These are phyloP conservation scores for Heterobasidion irregulare DNA, from an alignment of 1,284 basidiomycete genomes.

Conservation along the genomic window DNA sequence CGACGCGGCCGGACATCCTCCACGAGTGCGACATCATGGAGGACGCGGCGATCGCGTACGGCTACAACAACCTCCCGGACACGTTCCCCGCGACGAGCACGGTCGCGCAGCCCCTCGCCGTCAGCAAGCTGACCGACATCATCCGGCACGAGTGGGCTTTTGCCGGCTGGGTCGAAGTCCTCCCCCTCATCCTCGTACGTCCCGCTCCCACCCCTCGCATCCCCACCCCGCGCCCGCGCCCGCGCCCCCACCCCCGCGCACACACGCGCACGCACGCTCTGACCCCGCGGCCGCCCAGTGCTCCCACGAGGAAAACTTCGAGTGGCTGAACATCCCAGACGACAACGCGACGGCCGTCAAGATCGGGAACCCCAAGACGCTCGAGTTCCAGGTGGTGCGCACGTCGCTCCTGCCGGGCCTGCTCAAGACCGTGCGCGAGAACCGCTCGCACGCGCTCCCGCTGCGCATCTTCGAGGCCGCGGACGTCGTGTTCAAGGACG, in stretches of 20 bases:
- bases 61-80: conserved; percentile 93
- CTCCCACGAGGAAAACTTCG: conserved; percentile 97
- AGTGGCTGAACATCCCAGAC: conserved; percentile 83
- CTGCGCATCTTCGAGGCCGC: conserved; percentile 92
- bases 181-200: conserved; percentile 87
- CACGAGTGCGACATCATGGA: conserved; percentile 99
- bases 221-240: conserved; percentile 14
- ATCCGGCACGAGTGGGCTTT: conserved; percentile 88
- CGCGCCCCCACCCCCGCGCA: no score
- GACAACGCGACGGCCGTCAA: conserved; percentile 78
- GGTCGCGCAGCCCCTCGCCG: conserved; percentile 85
- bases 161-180: conserved; percentile 92
- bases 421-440: conserved; percentile 95
- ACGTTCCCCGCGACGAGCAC: conserved; percentile 94
- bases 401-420: conserved; percentile 93
- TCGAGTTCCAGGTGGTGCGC: conserved; percentile 97
- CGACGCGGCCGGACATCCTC: conserved; percentile 92
- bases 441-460: conserved; percentile 88
- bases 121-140: conserved; percentile 89
- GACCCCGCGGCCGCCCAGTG: conserved; percentile 45
- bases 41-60: conserved; percentile 95
- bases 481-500: conserved; percentile 90
- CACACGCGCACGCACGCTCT: background rate
- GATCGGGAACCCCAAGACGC: conserved; percentile 94
- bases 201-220: no score